A percentile compares a stretch with the other conserved stretches of the same genome.
phyloP scores from a whole-genome alignment of 2,329 filamentous ascomycete species.

The Colletotrichum abscissum region DNA sequence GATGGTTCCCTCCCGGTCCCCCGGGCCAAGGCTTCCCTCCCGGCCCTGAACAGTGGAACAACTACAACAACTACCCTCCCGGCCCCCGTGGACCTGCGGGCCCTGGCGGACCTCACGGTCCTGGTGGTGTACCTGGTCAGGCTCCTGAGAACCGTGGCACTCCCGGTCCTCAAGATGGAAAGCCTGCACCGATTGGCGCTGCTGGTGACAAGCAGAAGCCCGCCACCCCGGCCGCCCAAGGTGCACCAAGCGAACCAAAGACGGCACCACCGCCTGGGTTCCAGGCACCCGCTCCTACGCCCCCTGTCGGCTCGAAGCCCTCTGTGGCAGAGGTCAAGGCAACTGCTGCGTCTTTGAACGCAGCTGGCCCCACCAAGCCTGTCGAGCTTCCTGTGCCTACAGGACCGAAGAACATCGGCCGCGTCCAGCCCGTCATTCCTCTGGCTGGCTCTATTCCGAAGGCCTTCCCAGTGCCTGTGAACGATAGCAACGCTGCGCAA shows the following conservation, averaged over 20 bases:
- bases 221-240: slow-evolving; percentile 54
- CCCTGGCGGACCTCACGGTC: slow-evolving; percentile 47
- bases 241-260: slow-evolving; percentile 27
- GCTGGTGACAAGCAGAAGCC: slow-evolving; percentile 60
- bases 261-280: slow-evolving; percentile 23
- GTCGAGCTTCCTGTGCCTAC: slow-evolving; percentile 55
- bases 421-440: slow-evolving; percentile 75
- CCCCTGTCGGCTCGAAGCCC: slow-evolving; percentile 77
- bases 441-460: slow-evolving; percentile 58
- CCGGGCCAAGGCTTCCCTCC: slow-evolving; percentile 81
- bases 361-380: slow-evolving; percentile 47
- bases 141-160: slow-evolving; percentile 36
- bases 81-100: slow-evolving; percentile 66
- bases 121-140: slow-evolving; percentile 41
- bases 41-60: slow-evolving; percentile 62
- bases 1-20: slow-evolving; percentile 79
- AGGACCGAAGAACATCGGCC: slow-evolving; percentile 58
- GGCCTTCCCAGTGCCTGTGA: slow-evolving; percentile 27
- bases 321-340: slow-evolving; percentile 64
- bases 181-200: slow-evolving; percentile 64
- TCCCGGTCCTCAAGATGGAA: slow-evolving; percentile 48
- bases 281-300: slow-evolving; percentile 65
- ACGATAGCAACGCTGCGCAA: slow-evolving; percentile 41
- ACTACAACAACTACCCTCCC: slow-evolving; percentile 71
- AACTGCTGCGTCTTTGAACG: slow-evolving; percentile 62